phyloP scores from a whole-genome alignment of 1,284 basidiomycete genomes.

The Puccinia hordei region DNA sequence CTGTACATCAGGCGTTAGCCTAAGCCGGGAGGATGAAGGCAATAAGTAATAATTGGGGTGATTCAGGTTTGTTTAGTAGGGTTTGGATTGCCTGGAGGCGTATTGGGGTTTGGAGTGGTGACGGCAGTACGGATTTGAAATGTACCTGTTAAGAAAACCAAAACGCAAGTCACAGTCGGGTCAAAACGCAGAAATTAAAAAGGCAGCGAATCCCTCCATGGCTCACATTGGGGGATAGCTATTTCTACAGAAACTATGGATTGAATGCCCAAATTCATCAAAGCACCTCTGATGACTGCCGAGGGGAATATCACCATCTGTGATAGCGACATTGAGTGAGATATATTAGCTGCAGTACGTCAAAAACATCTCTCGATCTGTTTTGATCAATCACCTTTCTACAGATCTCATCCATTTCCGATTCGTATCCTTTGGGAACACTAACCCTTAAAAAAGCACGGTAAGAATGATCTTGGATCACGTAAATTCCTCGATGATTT shows the following conservation, averaged over 20 bases:
- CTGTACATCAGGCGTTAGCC: too few species aligned
- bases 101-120: constrained; percentile 8
- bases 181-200: background rate
- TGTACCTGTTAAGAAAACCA: constrained; percentile 14
- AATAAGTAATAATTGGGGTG: background rate
- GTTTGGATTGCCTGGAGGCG: constrained; percentile 17
- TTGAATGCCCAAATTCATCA: constrained; percentile 50
- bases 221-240: constrained; percentile 46
- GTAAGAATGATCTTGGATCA: constrained; percentile 47
- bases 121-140: constrained; percentile 35
- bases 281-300: constrained; percentile 46
- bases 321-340: background rate
- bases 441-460: constrained; percentile 46
- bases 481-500: constrained; percentile 47
- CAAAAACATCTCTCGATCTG: background rate
- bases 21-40: too few species aligned
- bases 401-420: constrained; percentile 36
- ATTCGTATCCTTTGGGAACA: constrained; percentile 32
- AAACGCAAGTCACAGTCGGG: background rate
- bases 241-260: constrained; percentile 36
- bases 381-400: constrained; percentile 22
- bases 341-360: background rate
- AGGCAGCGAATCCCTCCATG: background rate
- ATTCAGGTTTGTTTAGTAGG: constrained; percentile 16
- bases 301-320: constrained; percentile 44